phyloP scores from a whole-genome alignment of 2,329 filamentous ascomycete species.

The Stagonosporopsis rhizophila region DNA sequence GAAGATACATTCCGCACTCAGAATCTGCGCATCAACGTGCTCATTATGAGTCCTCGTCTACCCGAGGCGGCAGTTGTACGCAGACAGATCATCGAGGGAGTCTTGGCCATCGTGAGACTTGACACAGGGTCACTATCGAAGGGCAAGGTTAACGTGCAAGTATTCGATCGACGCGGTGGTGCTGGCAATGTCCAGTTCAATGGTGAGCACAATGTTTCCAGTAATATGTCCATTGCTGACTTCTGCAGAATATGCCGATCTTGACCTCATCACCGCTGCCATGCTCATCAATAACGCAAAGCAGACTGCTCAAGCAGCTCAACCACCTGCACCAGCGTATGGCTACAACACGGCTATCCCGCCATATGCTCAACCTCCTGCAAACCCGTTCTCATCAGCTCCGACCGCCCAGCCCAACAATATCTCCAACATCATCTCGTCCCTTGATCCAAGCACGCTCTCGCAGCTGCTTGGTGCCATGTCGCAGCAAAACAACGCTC shows the following conservation, averaged over 20 bases:
- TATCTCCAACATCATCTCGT: conserved; percentile 69
- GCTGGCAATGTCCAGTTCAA: conserved; percentile 80
- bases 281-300: conserved; percentile 81
- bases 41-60: conserved; percentile 79
- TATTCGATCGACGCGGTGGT: conserved; percentile 83
- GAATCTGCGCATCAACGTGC: conserved; percentile 76
- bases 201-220: conserved; percentile 49
- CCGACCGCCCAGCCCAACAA: conserved; percentile 56
- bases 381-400: conserved; percentile 48
- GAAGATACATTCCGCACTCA: conserved; percentile 76
- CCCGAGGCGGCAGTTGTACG: conserved; percentile 81
- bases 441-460: conserved; percentile 72
- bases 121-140: conserved; percentile 71
- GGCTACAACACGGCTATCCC: conserved; percentile 27
- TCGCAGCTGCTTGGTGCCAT: conserved; percentile 73
- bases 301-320: conserved; percentile 50
- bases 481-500: conserved; percentile 37
- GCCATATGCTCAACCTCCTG: conserved; percentile 43
- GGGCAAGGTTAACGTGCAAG: conserved; percentile 79
- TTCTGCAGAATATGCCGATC: conserved; percentile 74
- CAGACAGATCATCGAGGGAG: conserved; percentile 86
- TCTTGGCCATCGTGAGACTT: conserved; percentile 82
- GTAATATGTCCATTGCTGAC: conserved; percentile 24
- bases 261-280: conserved; percentile 79
- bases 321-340: conserved; percentile 41